Conservation (phyloP, 225 moss, liverwort and hornwort genomes). For the Thuidium tamariscinum region DNA sequence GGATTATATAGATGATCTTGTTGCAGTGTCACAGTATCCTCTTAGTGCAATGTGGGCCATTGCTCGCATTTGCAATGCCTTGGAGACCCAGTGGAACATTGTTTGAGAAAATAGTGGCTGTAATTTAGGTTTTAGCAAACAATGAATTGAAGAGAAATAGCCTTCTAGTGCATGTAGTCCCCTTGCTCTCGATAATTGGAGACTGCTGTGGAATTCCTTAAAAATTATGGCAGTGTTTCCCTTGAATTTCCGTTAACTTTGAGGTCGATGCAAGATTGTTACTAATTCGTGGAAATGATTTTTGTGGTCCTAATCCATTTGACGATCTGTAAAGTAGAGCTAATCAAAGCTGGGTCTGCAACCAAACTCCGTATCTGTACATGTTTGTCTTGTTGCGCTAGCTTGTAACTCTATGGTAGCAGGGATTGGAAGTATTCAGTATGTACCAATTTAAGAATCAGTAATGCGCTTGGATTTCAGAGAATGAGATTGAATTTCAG, state of each 20-base stretch:
- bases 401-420: not conserved
- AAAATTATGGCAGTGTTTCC: not conserved
- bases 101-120: not conserved
- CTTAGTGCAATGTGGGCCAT: constrained; percentile 97
- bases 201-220: not conserved
- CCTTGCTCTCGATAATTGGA: not conserved
- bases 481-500: not conserved
- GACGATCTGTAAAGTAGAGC: too few relatives aligned
- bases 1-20: constrained; percentile 94
- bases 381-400: not conserved
- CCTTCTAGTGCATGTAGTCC: not conserved
- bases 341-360: not conserved
- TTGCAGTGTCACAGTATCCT: constrained; percentile 80
- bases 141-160: not conserved
- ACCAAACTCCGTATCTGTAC: not conserved
- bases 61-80: constrained; percentile 83
- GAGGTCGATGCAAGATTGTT: not conserved
- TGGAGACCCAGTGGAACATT: constrained; percentile 77
- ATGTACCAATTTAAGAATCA: not conserved
- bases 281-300: too few relatives aligned
- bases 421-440: not conserved
- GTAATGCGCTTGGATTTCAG: not conserved
- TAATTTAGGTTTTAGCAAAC: not conserved
- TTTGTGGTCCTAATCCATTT: not conserved
- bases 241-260: not conserved